Evolutionary conservation across 164 flowering plant genomes (phyloP), one percentile per base, ranked within the genome.

Genomic region (Umbellularia californica): DNA sequence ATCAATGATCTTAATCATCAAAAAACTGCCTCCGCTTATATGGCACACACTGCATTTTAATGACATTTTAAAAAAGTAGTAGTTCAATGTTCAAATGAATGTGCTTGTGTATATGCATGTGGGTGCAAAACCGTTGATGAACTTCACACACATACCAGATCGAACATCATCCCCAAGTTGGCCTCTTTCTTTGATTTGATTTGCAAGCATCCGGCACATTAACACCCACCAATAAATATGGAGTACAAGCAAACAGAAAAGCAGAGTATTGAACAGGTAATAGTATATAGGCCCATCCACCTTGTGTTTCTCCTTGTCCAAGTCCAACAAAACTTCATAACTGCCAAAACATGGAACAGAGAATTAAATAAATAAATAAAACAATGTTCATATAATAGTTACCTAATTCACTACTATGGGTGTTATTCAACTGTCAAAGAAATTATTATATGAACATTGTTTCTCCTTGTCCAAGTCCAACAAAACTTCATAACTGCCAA

Each of bases 171-270:
- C 99, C 69, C 97, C 86, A 70, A 94, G 77, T 70, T 84, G 78
- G 50, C 99, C 99, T 79, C 94, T 87, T 17, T 89, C 90, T 81
- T 87, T 87, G 77, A 95, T 81, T 91, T 95, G 98, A 71, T 88
- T 88, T 24, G 88, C 92, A 65, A 95, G 91, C 98, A 95, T 95
- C 80, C 97, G 87, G 58, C 72, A 86, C 69, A 95, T 95, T 80
- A 95, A 74, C 71, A 89, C 84, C 94, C 93, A 92, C 99, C 99
- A 94, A 74, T 91, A 95, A 76, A 95, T 84, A 66, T 93, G 91
- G 77, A 95, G 89, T 80, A 92, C 91, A 71, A 95, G 92, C 85
- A 94, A 83, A 85, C 90, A 90, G 77, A 73, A 85, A 22, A 93
- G 91, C 62, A 95, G 95, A 50, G 89, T 78, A 73, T 95, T 95